A percentile compares a stretch with the other conserved stretches of the same genome.
These are phyloP conservation scores for Capsaspora owczarzaki DNA, from an alignment of 78 protist genomes.

Conservation along the genomic window DNA sequence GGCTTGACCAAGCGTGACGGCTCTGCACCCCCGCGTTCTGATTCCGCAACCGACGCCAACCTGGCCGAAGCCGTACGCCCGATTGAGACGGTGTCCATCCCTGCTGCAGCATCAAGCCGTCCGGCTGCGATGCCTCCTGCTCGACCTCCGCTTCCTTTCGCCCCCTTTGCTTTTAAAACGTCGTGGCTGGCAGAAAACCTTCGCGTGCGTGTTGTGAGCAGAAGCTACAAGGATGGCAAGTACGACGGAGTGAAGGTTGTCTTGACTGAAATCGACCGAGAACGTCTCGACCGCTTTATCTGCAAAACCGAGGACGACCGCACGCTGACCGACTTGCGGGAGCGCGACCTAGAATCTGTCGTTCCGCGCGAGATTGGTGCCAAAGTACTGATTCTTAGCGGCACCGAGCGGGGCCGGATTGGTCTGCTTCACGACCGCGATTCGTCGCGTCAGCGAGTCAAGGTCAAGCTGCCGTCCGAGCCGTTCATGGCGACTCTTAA, in stretches of 20 bases:
- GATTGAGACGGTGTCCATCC: no score
- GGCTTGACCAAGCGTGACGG: no score
- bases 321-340: neutral
- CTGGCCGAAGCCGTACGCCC: no score
- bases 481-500: neutral
- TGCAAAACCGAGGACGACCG: neutral
- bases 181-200: constrained; percentile 36
- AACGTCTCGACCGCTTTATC: neutral
- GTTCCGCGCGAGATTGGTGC: neutral
- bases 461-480: neutral
- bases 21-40: no score
- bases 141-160: no score
- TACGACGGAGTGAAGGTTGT: constrained; percentile 39
- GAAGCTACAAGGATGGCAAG: constrained; percentile 28
- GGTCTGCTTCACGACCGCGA: neutral
- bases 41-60: no score
- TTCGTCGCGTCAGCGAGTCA: neutral
- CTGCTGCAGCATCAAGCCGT: no score
- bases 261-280: neutral
- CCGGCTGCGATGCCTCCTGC: no score
- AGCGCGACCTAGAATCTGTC: neutral
- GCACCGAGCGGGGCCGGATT: neutral
- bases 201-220: constrained; percentile 43
- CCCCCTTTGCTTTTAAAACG: no score
- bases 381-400: neutral